These are phyloP conservation scores for Coccomyxa sp. DNA, from an alignment of 139 green algal genomes.

Conservation along the genomic window DNA sequence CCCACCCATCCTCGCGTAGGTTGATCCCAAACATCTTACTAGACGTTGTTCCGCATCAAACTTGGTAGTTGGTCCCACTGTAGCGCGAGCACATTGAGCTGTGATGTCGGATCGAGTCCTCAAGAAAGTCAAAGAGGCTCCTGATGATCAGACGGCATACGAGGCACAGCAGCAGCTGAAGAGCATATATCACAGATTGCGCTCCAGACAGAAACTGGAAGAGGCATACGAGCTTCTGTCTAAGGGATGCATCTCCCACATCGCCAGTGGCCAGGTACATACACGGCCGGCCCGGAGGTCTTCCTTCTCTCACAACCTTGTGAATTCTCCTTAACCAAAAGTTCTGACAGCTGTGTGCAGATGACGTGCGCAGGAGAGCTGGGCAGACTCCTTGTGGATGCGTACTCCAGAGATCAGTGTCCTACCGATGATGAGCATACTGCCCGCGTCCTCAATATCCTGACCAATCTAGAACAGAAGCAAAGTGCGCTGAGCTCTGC, in stretches of 20 bases:
- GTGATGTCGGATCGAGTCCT: neutral
- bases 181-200: neutral
- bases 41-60: neutral
- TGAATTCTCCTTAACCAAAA: no score
- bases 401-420: neutral
- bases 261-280: slow-evolving; percentile 1
- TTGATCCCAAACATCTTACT: neutral
- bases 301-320: no score
- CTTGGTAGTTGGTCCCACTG: neutral
- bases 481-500: no score
- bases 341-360: neutral
- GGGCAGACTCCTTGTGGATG: neutral
- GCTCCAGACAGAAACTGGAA: neutral
- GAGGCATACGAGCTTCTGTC: slow-evolving; percentile 6
- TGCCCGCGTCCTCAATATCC: no score
- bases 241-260: neutral
- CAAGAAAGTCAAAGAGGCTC: neutral
- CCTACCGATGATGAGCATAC: no score
- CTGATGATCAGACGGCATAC: neutral
- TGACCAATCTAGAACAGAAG: no score
- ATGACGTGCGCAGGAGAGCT: neutral
- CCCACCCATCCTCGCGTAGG: neutral
- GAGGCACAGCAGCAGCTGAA: slow-evolving; percentile 14
- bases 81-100: neutral
- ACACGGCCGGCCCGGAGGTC: no score